Base-by-base conservation (phyloP, 331 rosid species). In the Rhamnella rubrinervis region DNA sequence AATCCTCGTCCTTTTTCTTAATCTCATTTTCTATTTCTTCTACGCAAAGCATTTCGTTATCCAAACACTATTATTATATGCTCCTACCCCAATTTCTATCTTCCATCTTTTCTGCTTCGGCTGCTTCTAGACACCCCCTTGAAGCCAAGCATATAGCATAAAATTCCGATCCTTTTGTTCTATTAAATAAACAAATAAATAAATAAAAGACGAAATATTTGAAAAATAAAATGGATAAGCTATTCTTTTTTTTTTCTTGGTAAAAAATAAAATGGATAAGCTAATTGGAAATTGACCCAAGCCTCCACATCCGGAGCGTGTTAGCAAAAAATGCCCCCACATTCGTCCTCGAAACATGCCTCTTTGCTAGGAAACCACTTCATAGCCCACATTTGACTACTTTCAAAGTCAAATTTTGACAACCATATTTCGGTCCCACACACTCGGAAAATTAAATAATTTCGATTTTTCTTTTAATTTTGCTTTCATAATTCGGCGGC, bases 401-500 rank as follows among this genome's bases (percentile, higher is more conserved):
- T 13, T 40, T 49, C n/a, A 38, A 62, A 78, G 91, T 38, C 0
- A 83, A 60, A 83, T 77, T 78, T 78, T 71, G 79, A 83, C 69
- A 52, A 40, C 65, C 13, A 44, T 40, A 10, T 20, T 1, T 15
- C 23, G 39, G 46, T 7, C 14, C 68, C 56, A 44, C 4, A 9
- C 39, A 46, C 2, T 44, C 37, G 44, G 6, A 31, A 60, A 14
- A 31, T 16, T 60, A 13, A 28, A 26, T 11, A 25, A 59, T 51
- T 31, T n/a, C 18, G 17, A 13, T 20, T 53, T 50, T 26, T 21
- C 12, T 40, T 40, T 10, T 7, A 7, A 40, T 10, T 70, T 53
- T 28, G 51, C 40, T 61, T 28, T 63, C 15, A 35, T 49, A 23
- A 25, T 40, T 52, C 49, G 59, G 82, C 81, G 60, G 47, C 55